Evolutionary conservation across 169 alveolate species (phyloP), one percentile per base, ranked within the genome.

Genomic region (Babesia caballi): DNA sequence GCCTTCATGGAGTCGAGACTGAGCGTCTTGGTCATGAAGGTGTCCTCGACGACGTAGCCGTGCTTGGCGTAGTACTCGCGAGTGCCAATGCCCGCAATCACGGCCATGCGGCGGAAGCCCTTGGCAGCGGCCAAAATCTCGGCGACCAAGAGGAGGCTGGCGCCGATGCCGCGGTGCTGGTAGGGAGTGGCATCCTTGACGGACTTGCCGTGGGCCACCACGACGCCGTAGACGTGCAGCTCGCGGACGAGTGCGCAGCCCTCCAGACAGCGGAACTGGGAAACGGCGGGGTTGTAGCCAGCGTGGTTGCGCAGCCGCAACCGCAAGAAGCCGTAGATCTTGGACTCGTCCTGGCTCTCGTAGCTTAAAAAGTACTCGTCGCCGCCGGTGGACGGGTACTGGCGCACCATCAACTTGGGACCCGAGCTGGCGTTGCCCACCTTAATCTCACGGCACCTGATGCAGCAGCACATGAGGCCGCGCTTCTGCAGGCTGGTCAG

Each of bases 11-110:
- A 71, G 7, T 65, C 69, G 38, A 49, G 67, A 8, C 65, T 66
- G 33, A 96, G 76, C 42, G 72, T 44, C 63, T 96, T 96, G n/a
- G 94, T 96, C 98, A 96, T 94, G 75, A 92, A 96, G 33, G 97
- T 94, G 35, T 96, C 97, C 86, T 95, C 97, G 47, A 94, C 81
- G 51, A 76, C 88, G 84, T 97, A 98, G 40, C 99, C 99, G 53
- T 95, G 88, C 70, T 96, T 96, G 47, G 96, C 93, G 89, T 98
- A 98, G 89, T 98, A 98, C 76, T 95, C 97, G 58, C 99, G 91
- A n/a, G 98, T 96, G 36, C 99, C 99, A 15, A 98, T 97, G 33
- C 99, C 99, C 17, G 99, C 96, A 41, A 98, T 98, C 52, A 98
- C 98, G 27, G 98, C 98, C 82, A 97, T 91, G 76, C 92, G 92